phyloP scores from a whole-genome alignment of 441 rosid genomes.

The Populus tomentosa region DNA sequence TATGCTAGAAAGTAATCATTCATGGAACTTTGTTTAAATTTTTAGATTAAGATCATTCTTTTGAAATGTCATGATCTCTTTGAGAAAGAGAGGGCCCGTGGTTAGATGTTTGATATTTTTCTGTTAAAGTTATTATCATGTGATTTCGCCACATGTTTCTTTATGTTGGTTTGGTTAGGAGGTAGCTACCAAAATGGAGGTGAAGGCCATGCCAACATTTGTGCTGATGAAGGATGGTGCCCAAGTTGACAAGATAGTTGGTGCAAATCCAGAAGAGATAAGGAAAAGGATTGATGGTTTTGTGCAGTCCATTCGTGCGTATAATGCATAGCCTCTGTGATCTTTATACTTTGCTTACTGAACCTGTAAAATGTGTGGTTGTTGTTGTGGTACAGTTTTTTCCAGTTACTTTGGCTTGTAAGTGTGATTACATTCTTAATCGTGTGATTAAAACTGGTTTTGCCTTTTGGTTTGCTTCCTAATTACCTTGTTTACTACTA shows the following conservation, averaged over 20 bases:
- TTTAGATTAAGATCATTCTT: too few species aligned
- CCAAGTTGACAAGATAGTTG: constrained; percentile 65
- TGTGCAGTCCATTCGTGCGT: constrained; percentile 41
- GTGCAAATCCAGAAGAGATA: constrained; percentile 87
- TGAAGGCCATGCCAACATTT: constrained; percentile 96
- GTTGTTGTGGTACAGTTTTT: not conserved
- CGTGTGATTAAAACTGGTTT: not conserved
- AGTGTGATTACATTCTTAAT: not conserved
- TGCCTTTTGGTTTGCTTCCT: not conserved
- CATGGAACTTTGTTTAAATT: too few species aligned
- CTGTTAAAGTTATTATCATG: not conserved
- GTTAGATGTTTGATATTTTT: not conserved
- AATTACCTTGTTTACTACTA: not conserved
- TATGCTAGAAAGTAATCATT: too few species aligned
- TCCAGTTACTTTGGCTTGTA: constrained; percentile 1
- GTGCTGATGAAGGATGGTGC: constrained; percentile 61
- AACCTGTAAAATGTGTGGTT: constrained; percentile 15
- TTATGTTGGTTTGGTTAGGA: constrained; percentile 37
- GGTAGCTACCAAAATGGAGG: constrained; percentile 57
- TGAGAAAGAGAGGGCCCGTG: not conserved
- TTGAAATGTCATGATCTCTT: not conserved
- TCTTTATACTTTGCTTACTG: not conserved
- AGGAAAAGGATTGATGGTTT: constrained; percentile 69
- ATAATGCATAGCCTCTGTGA: constrained; percentile 24
- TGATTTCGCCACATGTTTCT: not conserved